Conservation (phyloP, 2,329 filamentous ascomycete genomes). For the Fusarium solani-melongenae region DNA sequence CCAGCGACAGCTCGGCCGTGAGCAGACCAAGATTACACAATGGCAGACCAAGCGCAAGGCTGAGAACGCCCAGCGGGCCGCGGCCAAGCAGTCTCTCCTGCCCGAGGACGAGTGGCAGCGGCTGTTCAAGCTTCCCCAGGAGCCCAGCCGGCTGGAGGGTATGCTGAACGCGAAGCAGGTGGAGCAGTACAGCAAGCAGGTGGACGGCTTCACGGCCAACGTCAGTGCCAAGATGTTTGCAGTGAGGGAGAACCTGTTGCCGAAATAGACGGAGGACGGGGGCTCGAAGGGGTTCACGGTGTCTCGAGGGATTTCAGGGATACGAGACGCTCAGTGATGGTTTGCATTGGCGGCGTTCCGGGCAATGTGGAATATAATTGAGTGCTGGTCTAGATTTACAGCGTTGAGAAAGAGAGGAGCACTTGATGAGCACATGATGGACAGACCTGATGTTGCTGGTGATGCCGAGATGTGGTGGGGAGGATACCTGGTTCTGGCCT, state of each 20-base stretch:
- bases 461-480: slow-evolving; percentile 27
- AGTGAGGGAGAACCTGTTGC: slow-evolving; percentile 77
- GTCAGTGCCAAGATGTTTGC: slow-evolving; percentile 99
- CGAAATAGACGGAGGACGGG: slow-evolving; percentile 55
- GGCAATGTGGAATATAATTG: slow-evolving; percentile 53
- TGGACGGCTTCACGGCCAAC: slow-evolving; percentile 93
- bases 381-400: slow-evolving; percentile 51
- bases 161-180: slow-evolving; percentile 97
- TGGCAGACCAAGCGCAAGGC: slow-evolving; percentile 98
- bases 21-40: slow-evolving; percentile 95
- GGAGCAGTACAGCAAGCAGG: slow-evolving; percentile 96
- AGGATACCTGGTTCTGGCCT: slow-evolving; percentile 17
- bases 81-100: slow-evolving; percentile 88
- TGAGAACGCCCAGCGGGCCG: slow-evolving; percentile 86
- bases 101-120: slow-evolving; percentile 99
- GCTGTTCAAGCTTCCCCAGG: slow-evolving; percentile 96
- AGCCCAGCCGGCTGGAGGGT: slow-evolving; percentile 91
- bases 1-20: slow-evolving; percentile 90
- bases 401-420: slow-evolving; percentile 47
- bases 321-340: slow-evolving; percentile 48
- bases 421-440: slow-evolving; percentile 42
- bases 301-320: slow-evolving; percentile 43
- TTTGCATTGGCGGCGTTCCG: slow-evolving; percentile 57
- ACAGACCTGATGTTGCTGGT: slow-evolving; percentile 28
- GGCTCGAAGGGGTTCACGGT: slow-evolving; percentile 34